phyloP scores from a whole-genome alignment of 2,329 filamentous ascomycete species.

The Remersonia thermophila region DNA sequence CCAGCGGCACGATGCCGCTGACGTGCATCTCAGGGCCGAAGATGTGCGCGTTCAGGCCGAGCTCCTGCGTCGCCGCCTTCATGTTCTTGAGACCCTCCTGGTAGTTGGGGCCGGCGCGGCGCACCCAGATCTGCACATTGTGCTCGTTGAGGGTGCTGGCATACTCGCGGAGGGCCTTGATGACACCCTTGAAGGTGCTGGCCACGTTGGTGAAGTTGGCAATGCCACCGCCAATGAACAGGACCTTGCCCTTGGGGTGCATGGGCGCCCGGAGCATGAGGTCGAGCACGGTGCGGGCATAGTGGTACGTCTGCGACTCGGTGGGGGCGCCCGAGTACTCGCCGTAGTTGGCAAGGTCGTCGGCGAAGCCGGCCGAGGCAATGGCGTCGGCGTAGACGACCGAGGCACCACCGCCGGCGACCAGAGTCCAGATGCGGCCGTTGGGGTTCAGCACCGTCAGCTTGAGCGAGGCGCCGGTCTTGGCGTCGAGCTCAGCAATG shows the following conservation, averaged over 20 bases:
- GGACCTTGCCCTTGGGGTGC: slow-evolving; percentile 84
- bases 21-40: slow-evolving; percentile 83
- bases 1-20: slow-evolving; percentile 88
- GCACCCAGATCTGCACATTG: slow-evolving; percentile 96
- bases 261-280: slow-evolving; percentile 88
- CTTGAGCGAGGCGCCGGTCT: slow-evolving; percentile 98
- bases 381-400: slow-evolving; percentile 99
- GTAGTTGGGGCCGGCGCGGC: slow-evolving; percentile 88
- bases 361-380: slow-evolving; percentile 86
- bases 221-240: slow-evolving; percentile 99
- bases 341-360: slow-evolving; percentile 97
- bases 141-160: slow-evolving; percentile 79
- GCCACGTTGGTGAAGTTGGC: slow-evolving; percentile 99
- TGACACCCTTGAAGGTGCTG: slow-evolving; percentile 99
- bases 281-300: slow-evolving; percentile 91
- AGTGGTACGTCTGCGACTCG: slow-evolving; percentile 98
- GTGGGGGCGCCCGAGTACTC: slow-evolving; percentile 99
- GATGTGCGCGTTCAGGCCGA: slow-evolving; percentile 61
- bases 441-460: slow-evolving; percentile 86
- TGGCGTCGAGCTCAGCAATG: slow-evolving; percentile 96
- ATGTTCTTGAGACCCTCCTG: slow-evolving; percentile 99
- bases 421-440: slow-evolving; percentile 94
- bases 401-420: slow-evolving; percentile 97
- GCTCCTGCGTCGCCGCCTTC: slow-evolving; percentile 88
- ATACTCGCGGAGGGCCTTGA: slow-evolving; percentile 86